Conservation (phyloP, 208 protist species). For the Leishmania tropica region DNA sequence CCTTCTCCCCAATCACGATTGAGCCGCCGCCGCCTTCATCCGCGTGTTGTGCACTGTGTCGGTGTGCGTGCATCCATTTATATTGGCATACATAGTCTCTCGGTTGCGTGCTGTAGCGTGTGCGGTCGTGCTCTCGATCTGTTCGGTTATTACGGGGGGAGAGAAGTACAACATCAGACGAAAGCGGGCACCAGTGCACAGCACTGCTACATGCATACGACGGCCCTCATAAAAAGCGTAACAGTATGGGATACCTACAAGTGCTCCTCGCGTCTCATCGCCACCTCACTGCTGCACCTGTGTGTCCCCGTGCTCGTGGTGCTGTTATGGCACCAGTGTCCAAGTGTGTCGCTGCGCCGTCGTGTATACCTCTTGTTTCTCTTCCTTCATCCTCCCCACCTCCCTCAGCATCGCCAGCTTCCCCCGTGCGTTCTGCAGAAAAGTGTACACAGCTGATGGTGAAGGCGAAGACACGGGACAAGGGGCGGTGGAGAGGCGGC, state of each 20-base stretch:
- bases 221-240: too few species aligned
- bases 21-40: not conserved
- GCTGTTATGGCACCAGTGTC: not conserved
- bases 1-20: not conserved
- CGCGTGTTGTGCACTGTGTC: not conserved
- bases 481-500: not conserved
- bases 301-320: not conserved
- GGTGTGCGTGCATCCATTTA: not conserved
- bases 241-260: conserved; percentile 27
- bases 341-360: not conserved
- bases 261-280: conserved; percentile 12
- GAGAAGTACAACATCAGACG: not conserved
- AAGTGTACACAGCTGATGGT: not conserved
- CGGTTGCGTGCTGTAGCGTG: not conserved
- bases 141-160: not conserved
- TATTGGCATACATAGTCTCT: not conserved
- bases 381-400: not conserved
- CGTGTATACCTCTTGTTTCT: not conserved
- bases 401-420: not conserved
- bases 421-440: not conserved
- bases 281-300: conserved; percentile 10
- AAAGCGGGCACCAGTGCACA: too few species aligned
- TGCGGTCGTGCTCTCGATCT: not conserved
- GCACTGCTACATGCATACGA: not conserved
- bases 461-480: not conserved